phyloP scores from a whole-genome alignment of 1,139 yeast genomes.

The Meyerozyma guilliermondii region DNA sequence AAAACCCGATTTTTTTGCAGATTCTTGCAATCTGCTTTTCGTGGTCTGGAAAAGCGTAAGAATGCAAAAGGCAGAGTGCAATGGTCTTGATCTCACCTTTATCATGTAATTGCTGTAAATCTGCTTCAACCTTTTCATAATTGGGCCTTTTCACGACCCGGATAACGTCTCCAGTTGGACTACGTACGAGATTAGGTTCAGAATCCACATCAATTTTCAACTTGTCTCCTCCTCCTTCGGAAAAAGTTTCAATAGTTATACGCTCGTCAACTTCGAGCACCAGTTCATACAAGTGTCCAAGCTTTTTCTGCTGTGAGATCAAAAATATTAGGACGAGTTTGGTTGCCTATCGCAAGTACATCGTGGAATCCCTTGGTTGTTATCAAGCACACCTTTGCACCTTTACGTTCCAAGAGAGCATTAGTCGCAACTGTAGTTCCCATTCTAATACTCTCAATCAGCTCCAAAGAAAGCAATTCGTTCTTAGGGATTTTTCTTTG shows the following conservation, averaged over 20 bases:
- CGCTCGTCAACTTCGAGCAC: slow-evolving; percentile 41
- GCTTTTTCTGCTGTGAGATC: slow-evolving; percentile 33
- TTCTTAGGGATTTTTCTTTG: slow-evolving; percentile 41
- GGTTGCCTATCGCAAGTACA: slow-evolving; percentile 38
- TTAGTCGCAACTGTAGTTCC: slow-evolving; percentile 40
- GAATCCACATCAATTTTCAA: slow-evolving; percentile 12
- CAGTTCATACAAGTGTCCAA: slow-evolving; percentile 28
- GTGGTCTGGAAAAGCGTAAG: slow-evolving; percentile 38
- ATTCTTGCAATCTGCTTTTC: slow-evolving; percentile 33
- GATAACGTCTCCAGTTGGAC: slow-evolving; percentile 34
- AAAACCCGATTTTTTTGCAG: slow-evolving; percentile 31
- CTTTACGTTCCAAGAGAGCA: slow-evolving; percentile 44
- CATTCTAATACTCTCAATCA: slow-evolving; percentile 31
- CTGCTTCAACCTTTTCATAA: slow-evolving; percentile 17
- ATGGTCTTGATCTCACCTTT: slow-evolving; percentile 25
- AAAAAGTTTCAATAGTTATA: slow-evolving; percentile 32
- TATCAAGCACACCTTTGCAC: slow-evolving; percentile 45
- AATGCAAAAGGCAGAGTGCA: slow-evolving; percentile 36
- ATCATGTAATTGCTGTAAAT: slow-evolving; percentile 21
- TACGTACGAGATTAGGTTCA: slow-evolving; percentile 20
- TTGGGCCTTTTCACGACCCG: slow-evolving; percentile 29
- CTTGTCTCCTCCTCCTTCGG: slow-evolving; percentile 39
- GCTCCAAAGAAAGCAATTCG: slow-evolving; percentile 24
- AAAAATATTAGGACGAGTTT: slow-evolving; percentile 35
- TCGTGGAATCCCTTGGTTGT: slow-evolving; percentile 52